phyloP scores from a whole-genome alignment of 192 early-diverging fungal species.

The Rhizoclosmatium sp. region DNA sequence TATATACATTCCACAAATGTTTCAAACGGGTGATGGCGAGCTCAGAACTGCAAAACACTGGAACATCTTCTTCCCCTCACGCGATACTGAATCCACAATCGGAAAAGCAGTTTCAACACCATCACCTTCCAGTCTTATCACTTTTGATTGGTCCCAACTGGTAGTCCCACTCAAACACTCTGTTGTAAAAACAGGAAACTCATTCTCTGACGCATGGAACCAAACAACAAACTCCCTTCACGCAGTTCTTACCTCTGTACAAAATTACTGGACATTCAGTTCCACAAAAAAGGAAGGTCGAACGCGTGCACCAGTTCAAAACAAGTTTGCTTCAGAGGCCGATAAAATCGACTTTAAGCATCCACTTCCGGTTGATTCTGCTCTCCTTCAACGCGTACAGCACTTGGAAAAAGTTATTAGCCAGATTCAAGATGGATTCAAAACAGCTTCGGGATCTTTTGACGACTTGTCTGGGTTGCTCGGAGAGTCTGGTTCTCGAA shows the following conservation, averaged over 20 bases:
- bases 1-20: constrained; percentile 3
- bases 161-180: background rate
- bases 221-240: background rate
- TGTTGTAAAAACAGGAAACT: background rate
- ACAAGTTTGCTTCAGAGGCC: background rate
- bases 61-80: constrained; percentile 9
- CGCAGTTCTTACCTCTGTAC: background rate
- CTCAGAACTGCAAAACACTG: background rate
- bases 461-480: background rate
- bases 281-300: background rate
- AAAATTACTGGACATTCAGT: background rate
- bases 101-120: background rate
- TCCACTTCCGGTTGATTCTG: background rate
- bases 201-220: background rate
- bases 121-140: too few species aligned
- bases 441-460: background rate
- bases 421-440: constrained; percentile 3
- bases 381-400: background rate
- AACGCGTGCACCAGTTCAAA: background rate
- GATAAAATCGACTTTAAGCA: background rate
- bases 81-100: background rate
- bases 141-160: too few species aligned
- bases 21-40: constrained; percentile 4
- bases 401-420: background rate
- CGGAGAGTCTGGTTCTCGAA: background rate